Evolutionary conservation across 371 early-diverging fungal species (phyloP).

Genomic region (Mucor racemosus): DNA sequence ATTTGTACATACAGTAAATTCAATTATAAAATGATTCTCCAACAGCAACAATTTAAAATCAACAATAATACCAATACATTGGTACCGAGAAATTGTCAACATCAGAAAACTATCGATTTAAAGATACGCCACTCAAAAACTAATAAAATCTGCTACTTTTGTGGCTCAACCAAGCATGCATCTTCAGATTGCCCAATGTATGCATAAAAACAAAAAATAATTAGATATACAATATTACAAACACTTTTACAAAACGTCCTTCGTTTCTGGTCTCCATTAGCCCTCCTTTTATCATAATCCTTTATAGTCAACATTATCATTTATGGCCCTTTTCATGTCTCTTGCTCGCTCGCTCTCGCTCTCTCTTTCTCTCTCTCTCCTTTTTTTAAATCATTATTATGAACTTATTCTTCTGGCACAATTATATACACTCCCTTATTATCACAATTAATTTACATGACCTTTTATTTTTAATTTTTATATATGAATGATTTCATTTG

Average conservation of each 20-base stretch:
- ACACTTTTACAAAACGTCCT: background rate
- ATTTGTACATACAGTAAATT: slow-evolving; percentile 5
- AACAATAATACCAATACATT: background rate
- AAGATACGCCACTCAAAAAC: slow-evolving; percentile 4
- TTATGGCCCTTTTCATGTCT: background rate
- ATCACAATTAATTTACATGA: background rate
- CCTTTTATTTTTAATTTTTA: background rate
- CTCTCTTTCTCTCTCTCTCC: no score
- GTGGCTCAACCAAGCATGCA: slow-evolving; percentile 51
- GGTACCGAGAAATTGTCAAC: slow-evolving; percentile 13
- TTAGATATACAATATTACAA: background rate
- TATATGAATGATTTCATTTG: background rate
- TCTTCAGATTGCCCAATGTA: slow-evolving; percentile 56
- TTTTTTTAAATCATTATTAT: background rate
- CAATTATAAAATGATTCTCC: slow-evolving; percentile 1
- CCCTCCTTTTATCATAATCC: background rate
- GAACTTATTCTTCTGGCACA: background rate
- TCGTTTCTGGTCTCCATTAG: background rate
- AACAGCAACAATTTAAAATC: background rate
- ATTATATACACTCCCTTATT: background rate
- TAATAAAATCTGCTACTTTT: slow-evolving; percentile 44
- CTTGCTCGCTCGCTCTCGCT: background rate
- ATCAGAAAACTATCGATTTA: slow-evolving; percentile 12
- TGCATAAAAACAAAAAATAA: slow-evolving; percentile 31
- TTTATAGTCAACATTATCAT: background rate